Percentiles rank a stretch among this genome's conserved stretches.
Conservation (phyloP, 257 asterid species). For the Anisodus tanguticus region DNA sequence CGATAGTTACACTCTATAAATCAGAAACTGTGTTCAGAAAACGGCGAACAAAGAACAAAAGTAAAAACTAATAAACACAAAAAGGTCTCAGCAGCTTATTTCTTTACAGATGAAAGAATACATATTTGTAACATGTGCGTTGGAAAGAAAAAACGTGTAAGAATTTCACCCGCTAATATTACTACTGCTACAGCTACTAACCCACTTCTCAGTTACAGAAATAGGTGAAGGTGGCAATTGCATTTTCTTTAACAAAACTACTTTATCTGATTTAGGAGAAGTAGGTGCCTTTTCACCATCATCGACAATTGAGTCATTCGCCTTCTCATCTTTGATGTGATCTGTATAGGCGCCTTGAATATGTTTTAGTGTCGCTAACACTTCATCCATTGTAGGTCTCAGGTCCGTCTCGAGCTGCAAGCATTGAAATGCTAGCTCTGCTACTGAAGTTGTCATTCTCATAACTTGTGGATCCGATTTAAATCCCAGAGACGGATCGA, state of each 20-base stretch:
- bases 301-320: constrained; percentile 25
- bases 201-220: constrained; percentile 55
- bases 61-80: not conserved
- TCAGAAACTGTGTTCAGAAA: not conserved
- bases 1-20: not conserved
- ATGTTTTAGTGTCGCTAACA: constrained; percentile 43
- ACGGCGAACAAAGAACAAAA: not conserved
- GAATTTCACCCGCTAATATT: constrained; percentile 43
- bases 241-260: constrained; percentile 45
- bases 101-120: constrained; percentile 24
- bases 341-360: constrained; percentile 41
- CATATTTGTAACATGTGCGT: not conserved
- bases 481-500: constrained; percentile 62
- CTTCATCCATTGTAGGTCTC: constrained; percentile 84
- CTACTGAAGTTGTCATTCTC: constrained; percentile 73
- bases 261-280: constrained; percentile 44
- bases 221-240: constrained; percentile 43
- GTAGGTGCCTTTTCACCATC: constrained; percentile 26
- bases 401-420: constrained; percentile 68
- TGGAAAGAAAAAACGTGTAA: not conserved
- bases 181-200: constrained; percentile 42
- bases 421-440: constrained; percentile 76
- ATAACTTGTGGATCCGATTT: constrained; percentile 50
- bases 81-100: not conserved
- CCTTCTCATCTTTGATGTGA: constrained; percentile 29